Conservation (phyloP, 192 early-diverging fungal genomes). For the Chytriomyces confervae region DNA sequence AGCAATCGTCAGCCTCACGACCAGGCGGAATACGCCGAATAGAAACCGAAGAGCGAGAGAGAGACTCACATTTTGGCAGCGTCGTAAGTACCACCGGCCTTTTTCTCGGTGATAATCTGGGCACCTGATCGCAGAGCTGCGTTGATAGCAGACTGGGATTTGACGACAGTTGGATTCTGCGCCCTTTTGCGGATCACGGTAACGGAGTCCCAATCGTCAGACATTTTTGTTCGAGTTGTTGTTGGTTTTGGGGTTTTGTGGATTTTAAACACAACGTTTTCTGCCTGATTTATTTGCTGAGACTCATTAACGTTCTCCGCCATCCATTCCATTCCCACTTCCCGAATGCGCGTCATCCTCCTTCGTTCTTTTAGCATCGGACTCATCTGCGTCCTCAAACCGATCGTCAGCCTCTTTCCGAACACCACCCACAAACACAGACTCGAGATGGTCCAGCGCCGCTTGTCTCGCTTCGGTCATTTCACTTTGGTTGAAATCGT, state of each 20-base stretch:
- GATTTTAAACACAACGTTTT: too few species aligned
- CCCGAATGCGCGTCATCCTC: neutral
- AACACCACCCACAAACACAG: conserved; percentile 30
- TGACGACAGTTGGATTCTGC: conserved; percentile 59
- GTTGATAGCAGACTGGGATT: conserved; percentile 70
- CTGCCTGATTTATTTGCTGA: too few species aligned
- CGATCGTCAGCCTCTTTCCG: conserved; percentile 9
- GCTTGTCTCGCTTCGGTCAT: conserved; percentile 31
- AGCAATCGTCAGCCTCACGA: neutral
- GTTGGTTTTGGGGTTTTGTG: neutral
- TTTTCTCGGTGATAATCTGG: conserved; percentile 75
- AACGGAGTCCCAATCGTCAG: conserved; percentile 70
- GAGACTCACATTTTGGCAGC: conserved; percentile 55
- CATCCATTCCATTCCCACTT: neutral
- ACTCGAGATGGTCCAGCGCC: conserved; percentile 37
- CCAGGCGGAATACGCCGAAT: neutral
- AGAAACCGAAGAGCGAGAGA: too few species aligned
- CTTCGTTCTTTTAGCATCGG: too few species aligned
- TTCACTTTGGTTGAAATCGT: conserved; percentile 23
- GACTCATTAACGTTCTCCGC: too few species aligned
- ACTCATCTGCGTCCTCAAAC: conserved; percentile 38
- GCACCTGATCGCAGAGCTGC: conserved; percentile 77
- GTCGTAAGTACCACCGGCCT: conserved; percentile 55
- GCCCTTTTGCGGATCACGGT: conserved; percentile 82
- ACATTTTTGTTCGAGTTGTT: conserved; percentile 23